Percentiles rank a stretch among this genome's conserved stretches.
Evolutionary conservation across 192 early-diverging fungal species (phyloP).

Genomic region (Coemansia sp.): DNA sequence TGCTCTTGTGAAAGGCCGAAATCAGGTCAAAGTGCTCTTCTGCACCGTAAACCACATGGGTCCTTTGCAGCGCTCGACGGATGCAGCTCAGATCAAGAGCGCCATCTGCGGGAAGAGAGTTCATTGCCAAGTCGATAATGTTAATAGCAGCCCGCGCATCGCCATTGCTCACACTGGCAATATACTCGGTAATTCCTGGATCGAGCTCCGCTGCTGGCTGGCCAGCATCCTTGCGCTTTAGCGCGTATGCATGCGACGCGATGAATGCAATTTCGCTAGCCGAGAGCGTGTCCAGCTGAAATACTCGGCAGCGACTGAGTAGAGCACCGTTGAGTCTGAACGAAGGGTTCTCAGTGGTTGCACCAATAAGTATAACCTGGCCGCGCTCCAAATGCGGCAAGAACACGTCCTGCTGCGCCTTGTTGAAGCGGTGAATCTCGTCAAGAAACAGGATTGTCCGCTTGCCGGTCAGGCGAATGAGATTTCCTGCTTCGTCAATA

Average conservation of each 20-base stretch:
- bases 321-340: conserved; percentile 82
- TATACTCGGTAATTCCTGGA: conserved; percentile 31
- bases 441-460: conserved; percentile 80
- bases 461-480: conserved; percentile 56
- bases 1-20: conserved; percentile 84
- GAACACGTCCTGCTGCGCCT: conserved; percentile 85
- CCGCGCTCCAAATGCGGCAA: conserved; percentile 77
- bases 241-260: conserved; percentile 56
- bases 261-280: conserved; percentile 63
- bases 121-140: conserved; percentile 37
- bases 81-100: conserved; percentile 57
- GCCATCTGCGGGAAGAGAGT: conserved; percentile 16
- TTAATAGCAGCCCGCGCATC: conserved; percentile 57
- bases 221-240: conserved; percentile 54
- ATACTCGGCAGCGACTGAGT: conserved; percentile 76
- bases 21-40: conserved; percentile 92
- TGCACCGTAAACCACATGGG: conserved; percentile 78
- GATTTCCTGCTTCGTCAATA: conserved; percentile 67
- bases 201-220: conserved; percentile 25
- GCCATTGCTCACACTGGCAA: conserved; percentile 75
- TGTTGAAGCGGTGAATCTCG: conserved; percentile 89
- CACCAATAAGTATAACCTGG: conserved; percentile 66
- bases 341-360: conserved; percentile 81
- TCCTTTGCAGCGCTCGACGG: conserved; percentile 72
- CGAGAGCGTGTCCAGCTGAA: conserved; percentile 67